Conservation (phyloP, 2,329 filamentous ascomycete genomes). For the Dichotomopilus funicola region DNA sequence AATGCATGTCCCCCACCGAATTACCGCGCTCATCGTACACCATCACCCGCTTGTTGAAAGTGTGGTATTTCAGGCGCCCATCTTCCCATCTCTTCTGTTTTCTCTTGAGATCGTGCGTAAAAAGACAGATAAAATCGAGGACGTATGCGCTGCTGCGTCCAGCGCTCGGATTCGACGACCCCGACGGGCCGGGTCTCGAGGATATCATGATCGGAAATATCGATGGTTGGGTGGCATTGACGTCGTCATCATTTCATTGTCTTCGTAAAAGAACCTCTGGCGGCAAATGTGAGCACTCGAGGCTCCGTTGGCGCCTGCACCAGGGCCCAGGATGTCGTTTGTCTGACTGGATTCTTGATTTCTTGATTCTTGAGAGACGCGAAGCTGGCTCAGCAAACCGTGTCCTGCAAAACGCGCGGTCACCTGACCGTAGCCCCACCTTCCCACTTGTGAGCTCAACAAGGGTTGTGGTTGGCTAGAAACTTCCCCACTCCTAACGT, state of each 20-base stretch:
- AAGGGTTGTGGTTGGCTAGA: background rate
- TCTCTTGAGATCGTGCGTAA: conserved; percentile 74
- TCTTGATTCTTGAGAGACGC: background rate
- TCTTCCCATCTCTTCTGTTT: conserved; percentile 95
- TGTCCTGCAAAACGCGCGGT: background rate
- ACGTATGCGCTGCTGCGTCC: conserved; percentile 65
- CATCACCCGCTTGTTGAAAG: conserved; percentile 88
- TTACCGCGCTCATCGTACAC: conserved; percentile 77
- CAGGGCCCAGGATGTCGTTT: background rate
- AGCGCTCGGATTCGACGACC: conserved; percentile 4
- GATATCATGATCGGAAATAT: conserved; percentile 21
- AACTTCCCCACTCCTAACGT: background rate
- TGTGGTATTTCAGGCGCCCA: conserved; percentile 79
- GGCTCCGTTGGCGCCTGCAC: background rate
- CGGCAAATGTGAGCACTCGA: background rate
- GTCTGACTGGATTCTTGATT: background rate
- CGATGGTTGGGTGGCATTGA: background rate
- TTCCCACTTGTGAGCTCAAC: background rate
- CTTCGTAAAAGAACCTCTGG: background rate
- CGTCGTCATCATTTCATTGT: conserved; percentile 1
- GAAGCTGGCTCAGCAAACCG: background rate
- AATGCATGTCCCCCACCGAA: conserved; percentile 79
- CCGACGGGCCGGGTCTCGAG: conserved; percentile 10
- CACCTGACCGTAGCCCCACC: conserved; percentile 3
- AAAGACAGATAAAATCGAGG: conserved; percentile 77